These are phyloP conservation scores for Ilyonectria sp. DNA, from an alignment of 2,329 filamentous ascomycete species.

Conservation along the genomic window DNA sequence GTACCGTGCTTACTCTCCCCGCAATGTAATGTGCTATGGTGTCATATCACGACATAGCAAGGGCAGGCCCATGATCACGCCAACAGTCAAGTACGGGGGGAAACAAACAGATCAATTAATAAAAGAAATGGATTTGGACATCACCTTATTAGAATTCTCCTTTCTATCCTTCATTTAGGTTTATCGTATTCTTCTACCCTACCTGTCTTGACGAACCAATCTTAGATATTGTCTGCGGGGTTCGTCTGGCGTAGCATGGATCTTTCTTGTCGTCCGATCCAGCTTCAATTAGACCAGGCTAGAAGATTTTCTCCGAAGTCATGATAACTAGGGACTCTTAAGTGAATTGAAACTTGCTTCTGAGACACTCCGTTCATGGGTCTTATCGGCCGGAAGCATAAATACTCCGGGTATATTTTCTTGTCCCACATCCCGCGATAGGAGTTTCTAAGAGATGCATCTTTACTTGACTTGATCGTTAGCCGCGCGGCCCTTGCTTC, in stretches of 20 bases:
- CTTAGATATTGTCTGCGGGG: background rate
- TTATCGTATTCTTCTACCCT: no score
- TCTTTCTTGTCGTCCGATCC: background rate
- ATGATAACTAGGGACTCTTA: background rate
- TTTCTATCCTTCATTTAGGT: no score
- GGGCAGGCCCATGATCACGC: no score
- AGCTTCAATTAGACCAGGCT: background rate
- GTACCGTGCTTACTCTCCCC: no score
- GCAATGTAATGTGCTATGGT: no score
- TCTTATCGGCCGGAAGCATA: background rate
- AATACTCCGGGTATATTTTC: background rate
- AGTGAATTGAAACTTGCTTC: background rate
- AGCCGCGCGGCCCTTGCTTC: slow-evolving; percentile 20
- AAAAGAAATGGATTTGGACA: no score
- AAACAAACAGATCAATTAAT: no score
- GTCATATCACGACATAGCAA: no score
- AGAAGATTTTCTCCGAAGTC: background rate
- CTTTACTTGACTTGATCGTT: background rate
- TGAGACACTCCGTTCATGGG: background rate
- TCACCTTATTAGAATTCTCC: no score
- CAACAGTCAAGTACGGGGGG: no score
- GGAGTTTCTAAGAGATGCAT: background rate
- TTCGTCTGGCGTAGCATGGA: background rate
- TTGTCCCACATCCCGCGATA: background rate
- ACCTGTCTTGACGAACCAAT: background rate